Conservation (phyloP, 2,329 filamentous ascomycete genomes). For the Dothistroma pini region DNA sequence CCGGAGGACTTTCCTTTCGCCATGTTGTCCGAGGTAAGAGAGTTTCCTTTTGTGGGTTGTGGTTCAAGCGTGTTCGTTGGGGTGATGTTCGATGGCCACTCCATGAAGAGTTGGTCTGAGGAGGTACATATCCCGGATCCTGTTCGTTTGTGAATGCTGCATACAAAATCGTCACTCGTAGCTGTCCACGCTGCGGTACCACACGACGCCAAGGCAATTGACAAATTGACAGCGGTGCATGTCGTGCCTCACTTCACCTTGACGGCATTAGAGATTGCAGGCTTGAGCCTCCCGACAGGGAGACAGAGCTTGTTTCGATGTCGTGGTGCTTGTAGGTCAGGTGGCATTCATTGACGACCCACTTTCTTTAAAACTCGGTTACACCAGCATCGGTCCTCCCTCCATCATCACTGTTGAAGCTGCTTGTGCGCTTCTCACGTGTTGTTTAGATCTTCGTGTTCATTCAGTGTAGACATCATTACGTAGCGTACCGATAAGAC, state of each 20-base stretch:
- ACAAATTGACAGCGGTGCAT: background rate
- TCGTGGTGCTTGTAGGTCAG: background rate
- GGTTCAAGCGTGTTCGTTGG: background rate
- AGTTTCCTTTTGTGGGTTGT: background rate
- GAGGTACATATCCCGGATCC: background rate
- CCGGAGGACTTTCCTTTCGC: background rate
- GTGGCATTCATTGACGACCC: background rate
- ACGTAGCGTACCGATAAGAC: slow-evolving; percentile 16
- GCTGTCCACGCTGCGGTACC: background rate
- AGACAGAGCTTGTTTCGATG: background rate
- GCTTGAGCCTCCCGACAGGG: background rate
- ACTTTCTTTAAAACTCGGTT: background rate
- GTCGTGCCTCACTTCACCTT: background rate
- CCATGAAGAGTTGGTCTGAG: background rate
- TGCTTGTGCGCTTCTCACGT: background rate
- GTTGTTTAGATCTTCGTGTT: slow-evolving; percentile 7
- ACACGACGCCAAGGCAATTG: background rate
- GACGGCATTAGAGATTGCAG: background rate
- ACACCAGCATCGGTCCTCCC: background rate
- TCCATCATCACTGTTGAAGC: background rate
- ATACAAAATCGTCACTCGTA: background rate
- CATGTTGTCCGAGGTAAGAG: background rate
- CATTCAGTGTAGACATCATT: slow-evolving; percentile 23
- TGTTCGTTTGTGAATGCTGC: background rate
- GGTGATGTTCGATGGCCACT: background rate